Evolutionary conservation across 2,329 filamentous ascomycete genomes (phyloP).

Genomic region (Ophiostoma quercus): DNA sequence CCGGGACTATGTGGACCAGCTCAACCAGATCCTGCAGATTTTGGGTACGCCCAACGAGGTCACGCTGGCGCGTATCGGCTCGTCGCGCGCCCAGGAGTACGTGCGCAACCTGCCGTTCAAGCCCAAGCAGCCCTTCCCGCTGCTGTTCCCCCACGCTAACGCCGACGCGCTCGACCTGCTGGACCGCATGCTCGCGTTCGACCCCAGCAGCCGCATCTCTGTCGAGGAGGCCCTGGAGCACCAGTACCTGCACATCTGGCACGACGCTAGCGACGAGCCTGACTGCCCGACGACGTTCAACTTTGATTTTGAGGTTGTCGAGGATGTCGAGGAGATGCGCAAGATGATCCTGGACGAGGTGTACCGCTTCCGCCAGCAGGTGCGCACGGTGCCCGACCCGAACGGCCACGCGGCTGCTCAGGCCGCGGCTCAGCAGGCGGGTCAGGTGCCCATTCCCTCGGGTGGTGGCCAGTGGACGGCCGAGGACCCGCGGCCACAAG

Average conservation of each 20-base stretch:
- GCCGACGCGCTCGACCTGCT: slow-evolving; percentile 91
- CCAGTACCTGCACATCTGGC: slow-evolving; percentile 95
- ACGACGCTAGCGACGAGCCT: slow-evolving; percentile 94
- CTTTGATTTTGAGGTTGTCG: slow-evolving; percentile 96
- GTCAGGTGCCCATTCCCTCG: slow-evolving; percentile 50
- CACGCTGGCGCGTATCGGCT: slow-evolving; percentile 88
- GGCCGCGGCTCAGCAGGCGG: slow-evolving; percentile 34
- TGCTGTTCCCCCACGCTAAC: slow-evolving; percentile 89
- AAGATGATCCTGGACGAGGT: slow-evolving; percentile 98
- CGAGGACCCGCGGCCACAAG: slow-evolving; percentile 57
- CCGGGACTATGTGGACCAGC: slow-evolving; percentile 96
- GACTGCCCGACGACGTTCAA: slow-evolving; percentile 91
- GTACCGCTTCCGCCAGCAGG: slow-evolving; percentile 67
- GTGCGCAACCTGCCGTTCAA: slow-evolving; percentile 93
- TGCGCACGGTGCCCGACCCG: slow-evolving; percentile 47
- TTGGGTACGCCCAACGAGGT: slow-evolving; percentile 95
- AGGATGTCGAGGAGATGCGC: slow-evolving; percentile 92
- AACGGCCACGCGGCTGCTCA: slow-evolving; percentile 27
- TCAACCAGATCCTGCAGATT: slow-evolving; percentile 98
- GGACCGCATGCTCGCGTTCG: slow-evolving; percentile 95
- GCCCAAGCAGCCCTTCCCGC: slow-evolving; percentile 85
- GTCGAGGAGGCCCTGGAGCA: slow-evolving; percentile 96
- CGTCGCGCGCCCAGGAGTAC: slow-evolving; percentile 93
- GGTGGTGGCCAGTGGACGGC: slow-evolving; percentile 51
- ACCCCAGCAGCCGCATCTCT: slow-evolving; percentile 85